Conservation (phyloP, 2,329 filamentous ascomycete genomes). For the Sporothrix euskadiensis region DNA sequence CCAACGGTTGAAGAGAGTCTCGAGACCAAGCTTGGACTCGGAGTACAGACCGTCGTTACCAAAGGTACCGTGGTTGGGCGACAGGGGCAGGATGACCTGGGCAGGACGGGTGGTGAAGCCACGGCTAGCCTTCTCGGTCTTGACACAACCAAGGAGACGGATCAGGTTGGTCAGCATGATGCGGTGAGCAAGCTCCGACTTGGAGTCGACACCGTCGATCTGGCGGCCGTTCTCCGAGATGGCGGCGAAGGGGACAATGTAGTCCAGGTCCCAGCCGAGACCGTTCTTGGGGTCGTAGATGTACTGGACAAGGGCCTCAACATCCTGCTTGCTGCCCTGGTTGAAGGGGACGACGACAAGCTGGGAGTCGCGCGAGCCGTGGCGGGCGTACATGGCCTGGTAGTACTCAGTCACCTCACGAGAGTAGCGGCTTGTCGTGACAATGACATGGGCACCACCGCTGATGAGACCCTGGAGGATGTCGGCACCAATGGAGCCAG, state of each 20-base stretch:
- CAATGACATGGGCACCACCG: conserved; percentile 93
- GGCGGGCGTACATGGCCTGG: conserved; percentile 96
- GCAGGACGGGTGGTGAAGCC: conserved; percentile 94
- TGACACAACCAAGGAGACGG: conserved; percentile 85
- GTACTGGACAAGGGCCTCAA: conserved; percentile 90
- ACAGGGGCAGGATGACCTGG: conserved; percentile 92
- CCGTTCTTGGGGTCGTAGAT: conserved; percentile 97
- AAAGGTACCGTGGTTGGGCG: conserved; percentile 97
- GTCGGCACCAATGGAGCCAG: conserved; percentile 95
- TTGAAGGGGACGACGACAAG: conserved; percentile 99
- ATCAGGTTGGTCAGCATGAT: conserved; percentile 99
- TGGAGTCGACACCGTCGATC: conserved; percentile 94
- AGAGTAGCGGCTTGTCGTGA: conserved; percentile 95
- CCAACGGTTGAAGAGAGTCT: conserved; percentile 98
- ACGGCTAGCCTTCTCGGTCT: conserved; percentile 81
- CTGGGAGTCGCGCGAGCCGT: conserved; percentile 89
- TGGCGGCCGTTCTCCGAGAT: conserved; percentile 98
- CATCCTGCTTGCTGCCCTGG: conserved; percentile 96
- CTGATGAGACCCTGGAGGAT: conserved; percentile 94
- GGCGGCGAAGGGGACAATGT: conserved; percentile 91
- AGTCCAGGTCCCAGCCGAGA: conserved; percentile 97
- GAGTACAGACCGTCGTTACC: conserved; percentile 94
- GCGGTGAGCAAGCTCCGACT: conserved; percentile 94
- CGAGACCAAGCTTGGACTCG: conserved; percentile 93
- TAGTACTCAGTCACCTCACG: conserved; percentile 99